phyloP scores from a whole-genome alignment of 805 yeast genomes.

The Schwanniomyces sp. region DNA sequence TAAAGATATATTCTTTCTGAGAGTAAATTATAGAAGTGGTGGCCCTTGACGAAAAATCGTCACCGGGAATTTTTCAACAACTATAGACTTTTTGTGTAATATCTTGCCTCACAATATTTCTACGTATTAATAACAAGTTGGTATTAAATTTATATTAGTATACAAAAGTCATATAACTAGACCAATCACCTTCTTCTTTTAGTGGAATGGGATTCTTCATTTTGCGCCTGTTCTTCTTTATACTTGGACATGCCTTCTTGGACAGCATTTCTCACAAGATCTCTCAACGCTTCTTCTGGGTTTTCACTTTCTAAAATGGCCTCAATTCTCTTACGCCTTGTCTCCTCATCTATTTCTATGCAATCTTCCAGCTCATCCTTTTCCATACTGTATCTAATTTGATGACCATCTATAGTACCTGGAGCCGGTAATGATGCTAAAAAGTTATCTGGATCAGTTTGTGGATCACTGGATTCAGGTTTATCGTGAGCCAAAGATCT shows the following conservation, averaged over 20 bases:
- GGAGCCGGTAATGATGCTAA: conserved; percentile 32
- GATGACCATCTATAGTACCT: conserved; percentile 44
- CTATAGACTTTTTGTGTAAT: background rate
- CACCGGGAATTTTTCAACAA: background rate
- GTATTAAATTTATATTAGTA: background rate
- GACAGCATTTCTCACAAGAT: conserved; percentile 65
- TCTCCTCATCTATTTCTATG: conserved; percentile 45
- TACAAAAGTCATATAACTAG: background rate
- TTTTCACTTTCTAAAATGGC: conserved; percentile 75
- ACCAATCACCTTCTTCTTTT: conserved; percentile 31
- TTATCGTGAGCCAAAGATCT: conserved; percentile 38
- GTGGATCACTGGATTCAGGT: conserved; percentile 10
- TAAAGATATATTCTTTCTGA: background rate
- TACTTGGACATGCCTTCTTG: conserved; percentile 49
- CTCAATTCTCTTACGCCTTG: conserved; percentile 63
- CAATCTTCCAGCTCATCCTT: conserved; percentile 30
- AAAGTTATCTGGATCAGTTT: conserved; percentile 16
- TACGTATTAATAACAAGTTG: background rate
- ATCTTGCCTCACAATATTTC: background rate
- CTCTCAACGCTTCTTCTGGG: conserved; percentile 75
- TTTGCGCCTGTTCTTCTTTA: conserved; percentile 17
- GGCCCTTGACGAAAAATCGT: background rate
- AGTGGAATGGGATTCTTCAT: conserved; percentile 20
- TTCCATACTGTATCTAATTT: conserved; percentile 58
- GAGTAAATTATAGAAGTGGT: background rate